Percentiles rank a stretch among this genome's conserved stretches.
phyloP scores from a whole-genome alignment of 2,329 filamentous ascomycete species.

The Colletotrichum sp. region DNA sequence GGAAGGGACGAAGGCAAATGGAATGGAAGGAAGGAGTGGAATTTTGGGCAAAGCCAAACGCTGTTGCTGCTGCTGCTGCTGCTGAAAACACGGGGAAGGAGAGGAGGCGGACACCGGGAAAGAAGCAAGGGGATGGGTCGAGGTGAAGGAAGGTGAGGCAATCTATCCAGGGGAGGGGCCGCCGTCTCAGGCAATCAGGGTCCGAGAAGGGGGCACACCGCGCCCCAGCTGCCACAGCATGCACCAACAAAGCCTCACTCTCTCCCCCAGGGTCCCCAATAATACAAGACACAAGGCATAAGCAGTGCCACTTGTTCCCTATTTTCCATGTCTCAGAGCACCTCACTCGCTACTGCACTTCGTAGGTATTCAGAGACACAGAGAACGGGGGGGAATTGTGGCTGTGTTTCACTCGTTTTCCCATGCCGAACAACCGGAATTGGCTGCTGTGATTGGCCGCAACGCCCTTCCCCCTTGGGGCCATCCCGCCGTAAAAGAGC shows the following conservation, averaged over 20 bases:
- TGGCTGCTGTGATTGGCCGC: slow-evolving; percentile 1
- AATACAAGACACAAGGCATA: not conserved
- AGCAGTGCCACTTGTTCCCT: not conserved
- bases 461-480: not conserved
- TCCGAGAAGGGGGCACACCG: not conserved
- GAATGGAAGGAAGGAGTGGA: slow-evolving; percentile 12
- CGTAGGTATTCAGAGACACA: not conserved
- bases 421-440: slow-evolving; percentile 4
- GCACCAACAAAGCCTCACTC: not conserved
- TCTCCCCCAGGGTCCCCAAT: not conserved
- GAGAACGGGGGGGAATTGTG: slow-evolving; percentile 1
- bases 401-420: slow-evolving; percentile 19
- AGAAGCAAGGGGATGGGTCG: not conserved
- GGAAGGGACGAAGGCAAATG: not conserved
- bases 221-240: not conserved
- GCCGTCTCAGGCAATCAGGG: slow-evolving; percentile 13
- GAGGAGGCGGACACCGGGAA: not conserved
- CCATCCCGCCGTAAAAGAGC: not conserved
- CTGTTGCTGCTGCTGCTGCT: not conserved
- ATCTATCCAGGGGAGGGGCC: slow-evolving; percentile 10
- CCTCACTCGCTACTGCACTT: not conserved
- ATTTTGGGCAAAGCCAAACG: not conserved
- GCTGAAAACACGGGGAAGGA: slow-evolving; percentile 17
- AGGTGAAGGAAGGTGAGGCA: slow-evolving; percentile 11
- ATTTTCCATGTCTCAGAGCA: not conserved